A percentile compares a stretch with the other conserved stretches of the same genome.
Conservation (phyloP, 176 grass and related monocot species). For the Microstegium vimineum region DNA sequence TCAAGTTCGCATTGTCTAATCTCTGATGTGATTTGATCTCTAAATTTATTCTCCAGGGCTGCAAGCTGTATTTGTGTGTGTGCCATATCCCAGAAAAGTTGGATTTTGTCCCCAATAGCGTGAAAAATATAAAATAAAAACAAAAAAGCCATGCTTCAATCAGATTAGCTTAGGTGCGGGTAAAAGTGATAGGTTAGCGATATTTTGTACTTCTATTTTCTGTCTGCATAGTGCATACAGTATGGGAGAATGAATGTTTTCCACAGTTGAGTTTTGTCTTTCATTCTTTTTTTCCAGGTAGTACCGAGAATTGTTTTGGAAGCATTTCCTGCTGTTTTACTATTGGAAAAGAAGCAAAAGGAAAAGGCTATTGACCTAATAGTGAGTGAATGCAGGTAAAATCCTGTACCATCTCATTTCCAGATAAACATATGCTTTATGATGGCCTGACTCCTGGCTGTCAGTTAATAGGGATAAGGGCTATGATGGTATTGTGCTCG, state of each 20-base stretch:
- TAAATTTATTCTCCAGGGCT: conserved; percentile 12
- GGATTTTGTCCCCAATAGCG: background rate
- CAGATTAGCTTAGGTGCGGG: background rate
- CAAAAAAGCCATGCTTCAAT: background rate
- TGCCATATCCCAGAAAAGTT: background rate
- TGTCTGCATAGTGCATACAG: background rate
- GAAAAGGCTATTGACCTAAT: conserved; percentile 71
- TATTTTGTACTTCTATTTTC: background rate
- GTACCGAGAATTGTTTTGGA: conserved; percentile 88
- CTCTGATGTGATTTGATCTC: background rate
- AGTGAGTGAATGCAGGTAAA: conserved; percentile 87
- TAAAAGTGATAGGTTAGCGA: background rate
- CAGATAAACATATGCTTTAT: conserved; percentile 30
- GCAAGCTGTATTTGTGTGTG: background rate
- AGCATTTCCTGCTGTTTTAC: conserved; percentile 74
- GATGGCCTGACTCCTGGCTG: conserved; percentile 29
- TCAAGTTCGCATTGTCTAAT: background rate
- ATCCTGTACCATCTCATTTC: conserved; percentile 1
- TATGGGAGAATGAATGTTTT: background rate
- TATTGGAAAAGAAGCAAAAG: conserved; percentile 66
- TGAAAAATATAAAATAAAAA: background rate
- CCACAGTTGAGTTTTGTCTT: background rate
- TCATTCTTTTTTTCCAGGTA: conserved; percentile 47
- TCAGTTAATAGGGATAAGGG: conserved; percentile 83
- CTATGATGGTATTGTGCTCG: conserved; percentile 90